Evolutionary conservation across 768 basidiomycete genomes (phyloP), one percentile per base, ranked within the genome.

Genomic region (Nidula microcarpa): DNA sequence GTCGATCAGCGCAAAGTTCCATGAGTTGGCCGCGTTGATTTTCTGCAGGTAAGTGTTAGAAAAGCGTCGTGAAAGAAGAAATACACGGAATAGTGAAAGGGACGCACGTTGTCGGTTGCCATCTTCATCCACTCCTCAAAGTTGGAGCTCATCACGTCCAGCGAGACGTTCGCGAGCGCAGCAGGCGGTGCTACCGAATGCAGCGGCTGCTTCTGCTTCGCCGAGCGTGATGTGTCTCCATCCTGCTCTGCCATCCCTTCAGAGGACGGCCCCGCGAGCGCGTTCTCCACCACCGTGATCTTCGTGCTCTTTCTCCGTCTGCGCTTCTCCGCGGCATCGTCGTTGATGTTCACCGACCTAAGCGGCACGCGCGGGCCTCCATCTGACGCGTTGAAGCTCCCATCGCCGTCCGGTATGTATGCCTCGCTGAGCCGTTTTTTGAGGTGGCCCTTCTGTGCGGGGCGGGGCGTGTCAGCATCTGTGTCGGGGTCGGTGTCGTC

Each of bases 61-160:
- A 33, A 52, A 53, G 49, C 33, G 34, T 36, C 51, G 6, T 35
- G 47, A 30, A 11, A 33, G n/a, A 5, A 43, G n/a, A 37, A 65
- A 56, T 36, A 13, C 43, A 51, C 50, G 41, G 16, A 47, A 33
- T 35, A 54, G 34, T 16, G 51, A 32, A 49, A 10, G 44, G 23
- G 10, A 74, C 85, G 60, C 65, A 98, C 97, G 69, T 98, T 98
- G 66, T 98, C 96, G 2, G 96, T 98, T 1, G 95, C 94, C 86
- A 98, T 86, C 77, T 98, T 98, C 96, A 99, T 98, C 97, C 97
- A 98, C 69, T 98, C 94, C 67, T 99, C 97, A 63, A 88, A 97
- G 61, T 94, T 97, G 37, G 86, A 88, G 70, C 79, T 91, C 83
- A 91, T 91, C n/a, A 94, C 81, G 58, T 95, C 91, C 58, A 87